These are phyloP conservation scores for Sphagnurus paluster DNA, from an alignment of 1,284 basidiomycete species.

Conservation along the genomic window DNA sequence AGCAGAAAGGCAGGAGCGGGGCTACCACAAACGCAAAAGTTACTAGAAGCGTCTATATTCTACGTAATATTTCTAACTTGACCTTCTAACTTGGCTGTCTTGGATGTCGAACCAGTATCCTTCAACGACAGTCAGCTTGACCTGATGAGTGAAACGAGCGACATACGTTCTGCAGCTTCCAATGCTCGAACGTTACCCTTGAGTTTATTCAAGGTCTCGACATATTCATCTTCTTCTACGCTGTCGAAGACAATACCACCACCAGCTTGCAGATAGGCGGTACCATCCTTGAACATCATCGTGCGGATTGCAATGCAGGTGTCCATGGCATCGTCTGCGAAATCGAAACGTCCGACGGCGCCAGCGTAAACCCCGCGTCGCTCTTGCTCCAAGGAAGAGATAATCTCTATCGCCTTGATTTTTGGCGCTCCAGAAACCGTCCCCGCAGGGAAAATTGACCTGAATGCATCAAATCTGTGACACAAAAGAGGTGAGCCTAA, in stretches of 20 bases:
- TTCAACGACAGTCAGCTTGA: constrained; percentile 30
- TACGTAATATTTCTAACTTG: constrained; percentile 31
- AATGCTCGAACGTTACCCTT: constrained; percentile 86
- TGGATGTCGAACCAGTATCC: constrained; percentile 72
- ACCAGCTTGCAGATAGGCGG: constrained; percentile 93
- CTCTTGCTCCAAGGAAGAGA: constrained; percentile 87
- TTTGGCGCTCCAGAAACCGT: constrained; percentile 99
- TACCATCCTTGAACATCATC: constrained; percentile 95
- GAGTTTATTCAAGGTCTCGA: constrained; percentile 96
- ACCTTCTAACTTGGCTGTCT: constrained; percentile 41
- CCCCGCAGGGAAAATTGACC: constrained; percentile 98
- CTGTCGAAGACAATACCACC: constrained; percentile 99
- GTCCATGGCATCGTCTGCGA: constrained; percentile 94
- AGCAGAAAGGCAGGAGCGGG: constrained; percentile 17
- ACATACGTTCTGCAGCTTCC: constrained; percentile 87
- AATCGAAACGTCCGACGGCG: constrained; percentile 96
- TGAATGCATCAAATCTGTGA: constrained; percentile 92
- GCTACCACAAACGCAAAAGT: constrained; percentile 18
- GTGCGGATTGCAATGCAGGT: constrained; percentile 99
- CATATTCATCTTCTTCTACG: constrained; percentile 95
- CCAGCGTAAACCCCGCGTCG: constrained; percentile 95
- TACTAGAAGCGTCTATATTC: constrained; percentile 23
- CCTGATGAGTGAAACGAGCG: constrained; percentile 7
- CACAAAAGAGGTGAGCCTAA: too few species aligned
- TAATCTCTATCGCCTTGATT: constrained; percentile 96